Conservation (phyloP, 2,329 filamentous ascomycete genomes). For the Clonostachys sp. region DNA sequence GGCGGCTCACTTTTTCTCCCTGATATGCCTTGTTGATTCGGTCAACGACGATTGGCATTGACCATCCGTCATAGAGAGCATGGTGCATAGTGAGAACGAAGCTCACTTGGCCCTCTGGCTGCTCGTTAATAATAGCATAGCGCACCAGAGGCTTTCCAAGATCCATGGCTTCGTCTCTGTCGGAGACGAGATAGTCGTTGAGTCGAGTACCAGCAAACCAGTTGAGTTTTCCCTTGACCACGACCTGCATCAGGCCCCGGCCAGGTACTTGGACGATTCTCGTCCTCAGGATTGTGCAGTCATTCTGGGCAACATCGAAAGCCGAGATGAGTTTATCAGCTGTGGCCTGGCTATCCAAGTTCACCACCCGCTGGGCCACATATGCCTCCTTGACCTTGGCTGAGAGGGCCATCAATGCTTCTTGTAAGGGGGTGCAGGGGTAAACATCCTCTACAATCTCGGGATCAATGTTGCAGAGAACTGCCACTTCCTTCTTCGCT, state of each 20-base stretch:
- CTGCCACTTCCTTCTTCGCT: constrained; percentile 28
- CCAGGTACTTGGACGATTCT: constrained; percentile 40
- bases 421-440: constrained; percentile 49
- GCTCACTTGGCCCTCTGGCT: constrained; percentile 2
- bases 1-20: constrained; percentile 17
- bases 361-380: constrained; percentile 42
- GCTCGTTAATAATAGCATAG: constrained; percentile 33
- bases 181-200: constrained; percentile 31
- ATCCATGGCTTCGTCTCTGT: constrained; percentile 33
- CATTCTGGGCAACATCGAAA: constrained; percentile 29
- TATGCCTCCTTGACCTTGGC: constrained; percentile 46
- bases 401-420: constrained; percentile 48
- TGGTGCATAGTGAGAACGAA: constrained; percentile 54
- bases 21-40: constrained; percentile 40
- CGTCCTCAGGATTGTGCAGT: constrained; percentile 39
- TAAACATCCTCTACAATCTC: constrained; percentile 42
- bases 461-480: constrained; percentile 29
- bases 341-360: constrained; percentile 26
- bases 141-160: constrained; percentile 39
- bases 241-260: constrained; percentile 39
- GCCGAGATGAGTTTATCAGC: constrained; percentile 32
- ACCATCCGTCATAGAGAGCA: constrained; percentile 53
- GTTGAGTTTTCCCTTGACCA: constrained; percentile 32
- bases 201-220: constrained; percentile 25
- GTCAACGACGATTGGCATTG: constrained; percentile 43